phyloP scores from a whole-genome alignment of 1,284 basidiomycete genomes.

The Athelia sp. region DNA sequence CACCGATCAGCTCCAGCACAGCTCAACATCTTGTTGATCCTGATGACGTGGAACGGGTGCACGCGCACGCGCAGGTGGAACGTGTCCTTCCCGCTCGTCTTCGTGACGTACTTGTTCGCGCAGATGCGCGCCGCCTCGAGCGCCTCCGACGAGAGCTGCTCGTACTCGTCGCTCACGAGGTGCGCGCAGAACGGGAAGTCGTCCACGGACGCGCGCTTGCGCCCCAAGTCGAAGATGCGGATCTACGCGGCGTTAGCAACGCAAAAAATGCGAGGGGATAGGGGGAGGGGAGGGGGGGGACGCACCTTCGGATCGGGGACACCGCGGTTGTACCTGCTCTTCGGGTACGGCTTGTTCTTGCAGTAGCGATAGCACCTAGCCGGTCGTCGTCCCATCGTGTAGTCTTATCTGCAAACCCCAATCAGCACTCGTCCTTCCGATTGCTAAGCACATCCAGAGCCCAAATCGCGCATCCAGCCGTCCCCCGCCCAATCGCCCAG shows the following conservation, averaged over 20 bases:
- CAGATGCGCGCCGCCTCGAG: slow-evolving; percentile 99
- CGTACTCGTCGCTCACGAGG: slow-evolving; percentile 97
- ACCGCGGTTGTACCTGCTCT: slow-evolving; percentile 98
- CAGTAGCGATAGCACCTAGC: slow-evolving; percentile 97
- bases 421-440: not conserved
- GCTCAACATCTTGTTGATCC: slow-evolving; percentile 99
- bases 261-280: no score
- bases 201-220: slow-evolving; percentile 93
- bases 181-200: slow-evolving; percentile 98
- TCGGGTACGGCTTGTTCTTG: slow-evolving; percentile 97
- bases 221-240: slow-evolving; percentile 91
- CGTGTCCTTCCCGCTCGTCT: slow-evolving; percentile 97
- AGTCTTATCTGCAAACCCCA: slow-evolving; percentile 7
- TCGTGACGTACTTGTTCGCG: slow-evolving; percentile 99
- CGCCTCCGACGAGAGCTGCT: slow-evolving; percentile 94
- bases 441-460: no score
- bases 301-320: slow-evolving; percentile 87
- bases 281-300: slow-evolving; percentile 1
- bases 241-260: slow-evolving; percentile 48
- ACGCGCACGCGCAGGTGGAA: slow-evolving; percentile 98
- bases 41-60: slow-evolving; percentile 98
- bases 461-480: no score
- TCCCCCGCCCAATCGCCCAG: no score
- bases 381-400: slow-evolving; percentile 89
- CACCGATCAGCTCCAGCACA: slow-evolving; percentile 97